These are phyloP conservation scores for Pichia nakasei DNA, from an alignment of 805 yeast genomes.

Conservation along the genomic window DNA sequence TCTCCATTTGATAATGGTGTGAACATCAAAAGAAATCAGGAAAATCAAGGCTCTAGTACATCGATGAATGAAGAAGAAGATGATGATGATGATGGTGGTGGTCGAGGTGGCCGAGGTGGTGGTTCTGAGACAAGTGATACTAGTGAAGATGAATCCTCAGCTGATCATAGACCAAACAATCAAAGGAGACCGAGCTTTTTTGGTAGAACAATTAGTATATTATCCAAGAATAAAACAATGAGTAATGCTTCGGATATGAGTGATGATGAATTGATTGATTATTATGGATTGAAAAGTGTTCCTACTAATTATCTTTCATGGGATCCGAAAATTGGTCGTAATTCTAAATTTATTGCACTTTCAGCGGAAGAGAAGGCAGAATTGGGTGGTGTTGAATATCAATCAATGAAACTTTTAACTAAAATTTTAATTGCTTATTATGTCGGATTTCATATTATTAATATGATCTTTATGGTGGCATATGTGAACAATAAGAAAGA, in stretches of 20 bases:
- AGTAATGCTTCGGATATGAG: constrained; percentile 9
- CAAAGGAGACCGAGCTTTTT: constrained; percentile 9
- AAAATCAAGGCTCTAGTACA: neutral
- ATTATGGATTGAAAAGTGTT: constrained; percentile 14
- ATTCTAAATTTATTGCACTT: constrained; percentile 80
- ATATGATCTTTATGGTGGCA: constrained; percentile 45
- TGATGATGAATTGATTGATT: constrained; percentile 26
- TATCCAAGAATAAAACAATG: constrained; percentile 3
- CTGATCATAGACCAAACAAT: neutral
- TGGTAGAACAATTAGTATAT: constrained; percentile 13
- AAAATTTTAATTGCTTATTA: constrained; percentile 59
- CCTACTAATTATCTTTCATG: constrained; percentile 70
- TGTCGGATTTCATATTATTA: constrained; percentile 63
- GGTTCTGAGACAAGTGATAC: neutral
- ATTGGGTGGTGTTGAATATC: constrained; percentile 93
- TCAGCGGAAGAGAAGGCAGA: constrained; percentile 84
- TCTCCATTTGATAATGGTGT: neutral
- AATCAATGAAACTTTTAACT: constrained; percentile 73
- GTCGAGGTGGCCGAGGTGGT: no score
- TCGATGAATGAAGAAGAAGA: neutral
- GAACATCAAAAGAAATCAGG: neutral
- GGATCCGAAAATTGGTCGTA: constrained; percentile 87
- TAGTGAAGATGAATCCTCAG: neutral
- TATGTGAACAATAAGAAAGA: constrained; percentile 43
- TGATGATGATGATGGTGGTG: neutral